Conservation (phyloP, 208 protist species). For the Wallacemonas sp. region DNA sequence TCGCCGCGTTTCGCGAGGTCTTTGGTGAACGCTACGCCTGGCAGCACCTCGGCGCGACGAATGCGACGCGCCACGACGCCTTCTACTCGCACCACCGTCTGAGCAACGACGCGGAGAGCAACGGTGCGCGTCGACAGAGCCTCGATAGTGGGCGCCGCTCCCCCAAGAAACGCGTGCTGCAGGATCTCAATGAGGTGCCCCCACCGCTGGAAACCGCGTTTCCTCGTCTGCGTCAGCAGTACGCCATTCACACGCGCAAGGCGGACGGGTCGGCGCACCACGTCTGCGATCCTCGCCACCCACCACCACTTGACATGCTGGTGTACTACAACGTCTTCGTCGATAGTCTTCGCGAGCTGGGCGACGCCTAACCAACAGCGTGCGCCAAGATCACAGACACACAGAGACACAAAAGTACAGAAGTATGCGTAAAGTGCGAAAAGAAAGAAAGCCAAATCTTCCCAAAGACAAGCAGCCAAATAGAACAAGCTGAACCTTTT, state of each 20-base stretch:
- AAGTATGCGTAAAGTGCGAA: neutral
- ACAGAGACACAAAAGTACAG: neutral
- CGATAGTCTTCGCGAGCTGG: constrained; percentile 57
- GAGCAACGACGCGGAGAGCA: constrained; percentile 9
- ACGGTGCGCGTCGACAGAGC: neutral
- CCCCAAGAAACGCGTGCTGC: constrained; percentile 10
- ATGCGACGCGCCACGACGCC: constrained; percentile 59
- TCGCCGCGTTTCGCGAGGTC: constrained; percentile 59
- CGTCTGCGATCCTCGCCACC: constrained; percentile 16
- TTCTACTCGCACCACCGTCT: neutral
- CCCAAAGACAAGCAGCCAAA: too few species aligned
- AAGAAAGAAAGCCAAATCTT: neutral
- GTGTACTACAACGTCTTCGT: constrained; percentile 71
- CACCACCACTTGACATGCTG: constrained; percentile 65
- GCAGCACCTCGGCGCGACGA: constrained; percentile 70
- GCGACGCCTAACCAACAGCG: neutral
- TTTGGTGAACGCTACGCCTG: constrained; percentile 81
- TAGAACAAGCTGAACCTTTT: too few species aligned
- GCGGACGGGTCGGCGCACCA: neutral
- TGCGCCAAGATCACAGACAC: neutral
- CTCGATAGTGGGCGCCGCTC: neutral
- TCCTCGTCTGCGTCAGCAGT: constrained; percentile 45
- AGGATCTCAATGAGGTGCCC: constrained; percentile 23
- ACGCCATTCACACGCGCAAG: constrained; percentile 10
- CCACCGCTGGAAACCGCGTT: constrained; percentile 52